Conservation (phyloP, 768 basidiomycete genomes). For the Boletus rubescentipes region DNA sequence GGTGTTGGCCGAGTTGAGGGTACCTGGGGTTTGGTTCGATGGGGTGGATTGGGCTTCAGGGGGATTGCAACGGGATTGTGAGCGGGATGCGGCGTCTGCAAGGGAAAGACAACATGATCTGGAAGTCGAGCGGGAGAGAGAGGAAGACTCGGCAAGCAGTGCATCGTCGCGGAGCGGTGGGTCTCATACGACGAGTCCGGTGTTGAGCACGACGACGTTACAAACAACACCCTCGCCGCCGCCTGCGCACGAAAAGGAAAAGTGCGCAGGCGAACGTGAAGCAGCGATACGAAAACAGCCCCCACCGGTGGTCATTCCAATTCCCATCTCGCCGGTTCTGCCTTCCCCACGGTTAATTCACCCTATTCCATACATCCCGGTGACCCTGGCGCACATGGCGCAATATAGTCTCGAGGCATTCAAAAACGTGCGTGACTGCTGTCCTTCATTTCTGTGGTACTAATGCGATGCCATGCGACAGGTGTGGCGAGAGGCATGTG, state of each 20-base stretch:
- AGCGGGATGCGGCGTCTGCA: slow-evolving; percentile 38
- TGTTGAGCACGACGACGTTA: slow-evolving; percentile 69
- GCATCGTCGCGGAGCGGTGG: slow-evolving; percentile 48
- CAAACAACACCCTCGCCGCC: slow-evolving; percentile 80
- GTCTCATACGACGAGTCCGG: slow-evolving; percentile 68
- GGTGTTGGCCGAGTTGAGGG: slow-evolving; percentile 53
- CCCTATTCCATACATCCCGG: slow-evolving; percentile 69
- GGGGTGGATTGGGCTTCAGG: slow-evolving; percentile 61
- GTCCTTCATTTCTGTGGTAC: not conserved
- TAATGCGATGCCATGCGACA: slow-evolving; percentile 25
- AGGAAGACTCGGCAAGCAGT: slow-evolving; percentile 49
- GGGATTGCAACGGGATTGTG: slow-evolving; percentile 28
- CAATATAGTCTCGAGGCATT: slow-evolving; percentile 59
- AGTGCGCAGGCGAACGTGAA: slow-evolving; percentile 30
- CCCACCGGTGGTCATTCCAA: slow-evolving; percentile 34
- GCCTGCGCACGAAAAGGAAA: slow-evolving; percentile 41
- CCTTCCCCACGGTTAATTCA: slow-evolving; percentile 59
- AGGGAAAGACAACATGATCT: slow-evolving; percentile 25
- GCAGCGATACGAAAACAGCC: slow-evolving; percentile 16
- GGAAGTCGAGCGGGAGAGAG: slow-evolving; percentile 40
- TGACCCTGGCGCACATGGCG: slow-evolving; percentile 53
- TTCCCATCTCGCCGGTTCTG: slow-evolving; percentile 58
- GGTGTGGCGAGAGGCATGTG: slow-evolving; percentile 76
- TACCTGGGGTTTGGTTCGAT: slow-evolving; percentile 66
- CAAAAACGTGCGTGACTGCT: slow-evolving; percentile 44